A percentile compares a stretch with the other conserved stretches of the same genome.
Conservation (phyloP, 2,329 filamentous ascomycete species). For the Aspergillus luchuensis region DNA sequence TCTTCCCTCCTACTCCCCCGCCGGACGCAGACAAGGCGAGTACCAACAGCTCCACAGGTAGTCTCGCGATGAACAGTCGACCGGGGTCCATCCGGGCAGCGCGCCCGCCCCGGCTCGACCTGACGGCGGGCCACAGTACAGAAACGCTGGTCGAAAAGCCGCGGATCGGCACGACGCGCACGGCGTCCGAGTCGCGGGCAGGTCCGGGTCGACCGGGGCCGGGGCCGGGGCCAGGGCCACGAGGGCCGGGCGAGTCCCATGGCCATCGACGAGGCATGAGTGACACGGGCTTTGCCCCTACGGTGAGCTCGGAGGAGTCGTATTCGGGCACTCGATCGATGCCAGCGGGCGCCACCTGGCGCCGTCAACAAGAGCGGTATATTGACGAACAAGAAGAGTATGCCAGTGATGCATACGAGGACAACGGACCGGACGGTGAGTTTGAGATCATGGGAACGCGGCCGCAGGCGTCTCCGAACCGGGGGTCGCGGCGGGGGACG, state of each 20-base stretch:
- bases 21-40: conserved; percentile 75
- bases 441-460: conserved; percentile 72
- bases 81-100: conserved; percentile 52
- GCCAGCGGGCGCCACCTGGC: conserved; percentile 45
- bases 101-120: conserved; percentile 51
- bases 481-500: conserved; percentile 30
- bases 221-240: conserved; percentile 22
- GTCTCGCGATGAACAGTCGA: conserved; percentile 45
- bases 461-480: conserved; percentile 33
- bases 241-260: conserved; percentile 27
- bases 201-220: conserved; percentile 39
- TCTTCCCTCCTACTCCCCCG: conserved; percentile 97
- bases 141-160: conserved; percentile 34
- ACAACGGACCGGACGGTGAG: conserved; percentile 65
- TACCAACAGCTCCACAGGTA: conserved; percentile 29
- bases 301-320: conserved; percentile 45
- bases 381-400: conserved; percentile 80
- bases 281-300: conserved; percentile 31
- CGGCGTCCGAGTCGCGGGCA: conserved; percentile 55
- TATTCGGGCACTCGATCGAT: conserved; percentile 67
- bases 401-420: conserved; percentile 69
- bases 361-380: conserved; percentile 59
- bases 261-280: conserved; percentile 36
- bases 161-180: conserved; percentile 51
- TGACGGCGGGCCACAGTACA: conserved; percentile 14